Evolutionary conservation across 1,284 basidiomycete species (phyloP).

Genomic region (Puccinia polysora): DNA sequence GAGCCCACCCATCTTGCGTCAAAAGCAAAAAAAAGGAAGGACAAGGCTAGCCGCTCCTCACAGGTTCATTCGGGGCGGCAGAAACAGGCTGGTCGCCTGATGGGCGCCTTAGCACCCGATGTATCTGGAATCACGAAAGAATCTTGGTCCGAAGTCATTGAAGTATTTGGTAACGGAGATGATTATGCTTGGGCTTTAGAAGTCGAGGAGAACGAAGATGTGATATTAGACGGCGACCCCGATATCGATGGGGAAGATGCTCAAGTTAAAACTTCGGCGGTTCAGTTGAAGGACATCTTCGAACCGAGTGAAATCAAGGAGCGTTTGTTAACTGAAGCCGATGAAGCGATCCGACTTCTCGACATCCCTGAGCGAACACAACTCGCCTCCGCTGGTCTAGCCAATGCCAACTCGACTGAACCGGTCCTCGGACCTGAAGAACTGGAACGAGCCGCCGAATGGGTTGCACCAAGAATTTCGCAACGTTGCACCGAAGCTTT

Average conservation of each 20-base stretch:
- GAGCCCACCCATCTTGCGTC: slow-evolving; percentile 20
- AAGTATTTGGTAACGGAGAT: slow-evolving; percentile 93
- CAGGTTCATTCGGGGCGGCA: slow-evolving; percentile 60
- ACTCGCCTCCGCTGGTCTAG: slow-evolving; percentile 77
- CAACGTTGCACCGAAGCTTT: slow-evolving; percentile 60
- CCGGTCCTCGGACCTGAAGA: slow-evolving; percentile 64
- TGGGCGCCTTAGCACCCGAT: slow-evolving; percentile 46
- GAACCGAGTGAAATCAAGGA: slow-evolving; percentile 94
- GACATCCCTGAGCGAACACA: slow-evolving; percentile 98
- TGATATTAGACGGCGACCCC: slow-evolving; percentile 60
- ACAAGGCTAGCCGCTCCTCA: slow-evolving; percentile 53
- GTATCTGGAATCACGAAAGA: slow-evolving; percentile 57
- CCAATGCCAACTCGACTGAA: slow-evolving; percentile 62
- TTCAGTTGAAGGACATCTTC: slow-evolving; percentile 66
- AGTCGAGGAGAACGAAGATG: slow-evolving; percentile 64
- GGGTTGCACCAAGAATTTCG: slow-evolving; percentile 84
- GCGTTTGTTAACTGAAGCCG: slow-evolving; percentile 85
- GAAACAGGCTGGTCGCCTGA: slow-evolving; percentile 64
- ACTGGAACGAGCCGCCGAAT: slow-evolving; percentile 74
- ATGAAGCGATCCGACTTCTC: slow-evolving; percentile 75
- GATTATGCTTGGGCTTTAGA: slow-evolving; percentile 93
- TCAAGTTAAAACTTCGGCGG: slow-evolving; percentile 11
- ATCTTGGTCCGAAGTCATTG: slow-evolving; percentile 93
- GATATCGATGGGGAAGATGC: slow-evolving; percentile 63
- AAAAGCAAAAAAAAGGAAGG: slow-evolving; percentile 39